phyloP scores from a whole-genome alignment of 495 filamentous ascomycete genomes.

The Recurvomyces mirabilis region DNA sequence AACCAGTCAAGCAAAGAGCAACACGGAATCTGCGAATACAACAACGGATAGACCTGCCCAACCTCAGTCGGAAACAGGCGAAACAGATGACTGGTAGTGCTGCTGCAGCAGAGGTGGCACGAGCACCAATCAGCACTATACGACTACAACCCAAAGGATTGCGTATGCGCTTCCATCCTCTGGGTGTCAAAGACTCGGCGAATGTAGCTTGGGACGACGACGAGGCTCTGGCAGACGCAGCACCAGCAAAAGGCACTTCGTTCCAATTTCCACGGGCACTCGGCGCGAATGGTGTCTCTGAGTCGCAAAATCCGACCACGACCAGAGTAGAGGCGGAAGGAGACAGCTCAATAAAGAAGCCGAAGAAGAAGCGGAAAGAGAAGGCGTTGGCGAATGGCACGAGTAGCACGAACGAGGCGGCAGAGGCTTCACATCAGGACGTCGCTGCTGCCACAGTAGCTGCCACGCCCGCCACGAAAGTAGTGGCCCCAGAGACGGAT shows the following conservation, averaged over 20 bases:
- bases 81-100: slow-evolving; percentile 27
- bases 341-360: background rate
- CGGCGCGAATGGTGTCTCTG: slow-evolving; percentile 5
- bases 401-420: no score
- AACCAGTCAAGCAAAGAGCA: background rate
- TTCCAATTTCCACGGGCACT: slow-evolving; percentile 15
- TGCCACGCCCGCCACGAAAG: background rate
- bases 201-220: slow-evolving; percentile 7
- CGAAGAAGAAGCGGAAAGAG: slow-evolving; percentile 16
- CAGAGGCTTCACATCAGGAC: background rate
- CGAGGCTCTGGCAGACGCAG: background rate
- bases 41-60: slow-evolving; percentile 28
- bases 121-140: slow-evolving; percentile 24
- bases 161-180: slow-evolving; percentile 49
- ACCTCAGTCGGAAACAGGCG: slow-evolving; percentile 26
- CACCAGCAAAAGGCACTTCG: background rate
- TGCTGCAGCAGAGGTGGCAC: slow-evolving; percentile 34
- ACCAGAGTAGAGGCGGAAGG: background rate
- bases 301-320: background rate
- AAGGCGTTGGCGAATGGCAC: no score
- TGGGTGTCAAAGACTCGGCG: slow-evolving; percentile 3
- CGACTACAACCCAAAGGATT: slow-evolving; percentile 46
- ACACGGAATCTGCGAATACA: slow-evolving; percentile 22
- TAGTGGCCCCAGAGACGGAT: background rate
- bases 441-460: background rate